Evolutionary conservation across 1,139 yeast species (phyloP).

Genomic region (Saccharomyces hybrid): DNA sequence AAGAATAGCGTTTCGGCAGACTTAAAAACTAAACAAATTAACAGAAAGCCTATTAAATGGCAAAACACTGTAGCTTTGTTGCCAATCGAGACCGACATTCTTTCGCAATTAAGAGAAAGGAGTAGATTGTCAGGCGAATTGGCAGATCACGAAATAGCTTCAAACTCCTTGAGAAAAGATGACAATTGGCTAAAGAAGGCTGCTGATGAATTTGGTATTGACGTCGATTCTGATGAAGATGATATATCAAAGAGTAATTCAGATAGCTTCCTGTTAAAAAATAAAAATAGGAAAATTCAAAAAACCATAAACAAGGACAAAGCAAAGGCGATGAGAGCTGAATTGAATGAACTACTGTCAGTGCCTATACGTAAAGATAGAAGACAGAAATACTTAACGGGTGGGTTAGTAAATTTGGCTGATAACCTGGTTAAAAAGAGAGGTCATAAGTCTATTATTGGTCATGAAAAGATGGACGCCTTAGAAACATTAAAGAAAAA

Average conservation of each 20-base stretch:
- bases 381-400: conserved; percentile 72
- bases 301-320: conserved; percentile 49
- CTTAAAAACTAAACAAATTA: conserved; percentile 12
- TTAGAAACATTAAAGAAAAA: conserved; percentile 51
- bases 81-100: conserved; percentile 69
- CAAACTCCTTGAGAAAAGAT: conserved; percentile 59
- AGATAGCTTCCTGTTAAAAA: conserved; percentile 59
- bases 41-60: conserved; percentile 32
- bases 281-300: conserved; percentile 51
- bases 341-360: conserved; percentile 49
- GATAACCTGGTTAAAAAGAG: conserved; percentile 70
- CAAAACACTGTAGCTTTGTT: conserved; percentile 59
- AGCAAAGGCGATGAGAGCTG: conserved; percentile 41
- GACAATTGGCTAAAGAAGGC: conserved; percentile 81
- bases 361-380: conserved; percentile 60
- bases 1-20: conserved; percentile 17
- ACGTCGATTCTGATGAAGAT: conserved; percentile 48
- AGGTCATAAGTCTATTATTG: conserved; percentile 63
- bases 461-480: conserved; percentile 64
- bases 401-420: conserved; percentile 79
- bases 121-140: conserved; percentile 61
- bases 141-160: conserved; percentile 61
- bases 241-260: conserved; percentile 31
- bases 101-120: conserved; percentile 64
- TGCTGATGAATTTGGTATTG: conserved; percentile 88